Percentiles rank a stretch among this genome's conserved stretches.
Conservation (phyloP, 2,329 filamentous ascomycete genomes). For the Alternaria rosae region DNA sequence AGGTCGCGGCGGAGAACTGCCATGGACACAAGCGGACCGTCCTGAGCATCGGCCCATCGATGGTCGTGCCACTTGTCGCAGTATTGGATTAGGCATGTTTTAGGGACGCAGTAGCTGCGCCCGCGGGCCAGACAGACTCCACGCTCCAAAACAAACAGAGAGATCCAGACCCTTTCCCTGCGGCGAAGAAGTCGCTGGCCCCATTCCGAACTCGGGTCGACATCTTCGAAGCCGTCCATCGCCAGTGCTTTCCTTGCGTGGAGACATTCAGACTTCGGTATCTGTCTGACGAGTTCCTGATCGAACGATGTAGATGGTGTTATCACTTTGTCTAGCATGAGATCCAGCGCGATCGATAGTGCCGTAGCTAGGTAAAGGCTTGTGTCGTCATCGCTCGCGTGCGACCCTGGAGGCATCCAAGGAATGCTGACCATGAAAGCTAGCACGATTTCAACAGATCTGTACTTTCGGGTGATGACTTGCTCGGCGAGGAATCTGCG, state of each 20-base stretch:
- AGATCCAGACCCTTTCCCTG: constrained; percentile 74
- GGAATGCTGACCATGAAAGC: constrained; percentile 79
- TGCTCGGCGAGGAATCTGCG: constrained; percentile 68
- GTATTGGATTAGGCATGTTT: constrained; percentile 69
- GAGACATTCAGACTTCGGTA: constrained; percentile 73
- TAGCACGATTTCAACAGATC: constrained; percentile 76
- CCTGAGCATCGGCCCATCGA: constrained; percentile 69
- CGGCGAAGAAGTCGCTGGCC: constrained; percentile 69
- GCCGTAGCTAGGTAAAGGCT: constrained; percentile 75
- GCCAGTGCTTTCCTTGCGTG: constrained; percentile 69
- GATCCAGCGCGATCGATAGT: constrained; percentile 71
- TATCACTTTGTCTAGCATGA: constrained; percentile 74
- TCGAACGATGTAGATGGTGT: constrained; percentile 62
- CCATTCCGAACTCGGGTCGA: constrained; percentile 67
- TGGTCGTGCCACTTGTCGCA: constrained; percentile 75
- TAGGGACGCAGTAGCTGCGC: constrained; percentile 71
- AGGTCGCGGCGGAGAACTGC: constrained; percentile 73
- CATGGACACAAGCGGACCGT: constrained; percentile 75
- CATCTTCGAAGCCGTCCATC: constrained; percentile 71
- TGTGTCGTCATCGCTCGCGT: constrained; percentile 76
- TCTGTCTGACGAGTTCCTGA: constrained; percentile 54
- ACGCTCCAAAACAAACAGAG: constrained; percentile 75
- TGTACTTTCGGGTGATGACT: constrained; percentile 67
- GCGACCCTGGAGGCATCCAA: constrained; percentile 73
- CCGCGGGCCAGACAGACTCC: constrained; percentile 76